Evolutionary conservation across 2,329 filamentous ascomycete genomes (phyloP).

Genomic region (Cladosporium oxysporum): DNA sequence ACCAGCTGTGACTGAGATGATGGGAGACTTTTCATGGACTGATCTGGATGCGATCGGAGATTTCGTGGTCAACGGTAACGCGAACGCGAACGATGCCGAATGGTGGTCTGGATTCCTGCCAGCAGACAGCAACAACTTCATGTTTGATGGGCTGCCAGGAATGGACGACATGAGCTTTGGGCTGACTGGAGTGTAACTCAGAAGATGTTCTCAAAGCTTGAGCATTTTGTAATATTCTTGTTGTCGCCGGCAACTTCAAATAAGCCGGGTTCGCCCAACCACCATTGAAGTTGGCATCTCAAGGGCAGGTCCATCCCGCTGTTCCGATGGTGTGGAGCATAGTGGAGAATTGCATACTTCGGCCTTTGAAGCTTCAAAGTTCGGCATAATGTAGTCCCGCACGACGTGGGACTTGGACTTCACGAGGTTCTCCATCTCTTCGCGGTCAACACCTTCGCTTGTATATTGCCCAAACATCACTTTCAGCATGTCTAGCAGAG

Average conservation of each 20-base stretch:
- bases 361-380: conserved; percentile 7
- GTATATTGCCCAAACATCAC: too few relatives aligned
- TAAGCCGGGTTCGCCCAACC: neutral
- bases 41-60: conserved; percentile 51
- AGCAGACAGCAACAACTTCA: conserved; percentile 39
- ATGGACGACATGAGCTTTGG: conserved; percentile 39
- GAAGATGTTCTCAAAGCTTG: neutral
- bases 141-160: conserved; percentile 34
- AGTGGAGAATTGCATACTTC: conserved; percentile 1
- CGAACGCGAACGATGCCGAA: conserved; percentile 34
- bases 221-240: neutral
- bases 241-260: neutral
- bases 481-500: conserved; percentile 22
- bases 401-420: neutral
- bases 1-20: conserved; percentile 46
- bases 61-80: conserved; percentile 46
- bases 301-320: neutral
- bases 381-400: conserved; percentile 12
- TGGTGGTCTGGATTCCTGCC: conserved; percentile 43
- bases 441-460: neutral
- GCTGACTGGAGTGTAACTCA: conserved; percentile 20
- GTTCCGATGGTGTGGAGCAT: neutral
- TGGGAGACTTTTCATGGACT: conserved; percentile 54
- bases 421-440: neutral
- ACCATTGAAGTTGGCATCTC: neutral